phyloP scores from a whole-genome alignment of 495 filamentous ascomycete genomes.

The Aspergillus avenaceus region DNA sequence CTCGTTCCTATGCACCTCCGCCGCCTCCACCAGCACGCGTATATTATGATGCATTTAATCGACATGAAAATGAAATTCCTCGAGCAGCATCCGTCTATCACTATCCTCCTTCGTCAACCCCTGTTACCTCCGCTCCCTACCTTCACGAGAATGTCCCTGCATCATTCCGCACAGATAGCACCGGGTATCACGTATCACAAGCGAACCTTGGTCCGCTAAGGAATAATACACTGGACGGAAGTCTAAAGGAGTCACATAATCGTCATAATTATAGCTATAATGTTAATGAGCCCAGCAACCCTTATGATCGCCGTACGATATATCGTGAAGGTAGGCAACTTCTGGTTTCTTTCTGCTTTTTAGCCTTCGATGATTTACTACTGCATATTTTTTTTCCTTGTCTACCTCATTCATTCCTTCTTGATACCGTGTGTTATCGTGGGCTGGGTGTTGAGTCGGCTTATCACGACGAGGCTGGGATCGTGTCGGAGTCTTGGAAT shows the following conservation, averaged over 20 bases:
- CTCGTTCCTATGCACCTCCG: slow-evolving; percentile 17
- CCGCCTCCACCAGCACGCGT: slow-evolving; percentile 9
- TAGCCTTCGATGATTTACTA: too few species aligned
- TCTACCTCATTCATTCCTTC: neutral
- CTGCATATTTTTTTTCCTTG: too few species aligned
- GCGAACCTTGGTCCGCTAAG: slow-evolving; percentile 18
- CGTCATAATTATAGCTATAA: slow-evolving; percentile 16
- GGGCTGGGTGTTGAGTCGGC: too few species aligned
- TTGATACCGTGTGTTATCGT: too few species aligned
- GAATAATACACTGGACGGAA: slow-evolving; percentile 15
- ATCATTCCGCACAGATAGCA: slow-evolving; percentile 17
- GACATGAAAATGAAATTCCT: slow-evolving; percentile 23
- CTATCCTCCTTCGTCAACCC: slow-evolving; percentile 21
- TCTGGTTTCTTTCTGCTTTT: neutral
- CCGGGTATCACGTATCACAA: slow-evolving; percentile 16
- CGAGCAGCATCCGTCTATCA: slow-evolving; percentile 21
- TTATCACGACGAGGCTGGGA: neutral
- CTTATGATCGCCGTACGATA: slow-evolving; percentile 11
- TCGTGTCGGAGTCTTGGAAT: neutral
- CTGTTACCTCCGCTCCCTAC: slow-evolving; percentile 13
- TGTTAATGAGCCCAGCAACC: slow-evolving; percentile 17
- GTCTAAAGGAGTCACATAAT: slow-evolving; percentile 18
- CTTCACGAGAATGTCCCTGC: slow-evolving; percentile 15
- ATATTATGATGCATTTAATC: slow-evolving; percentile 19
- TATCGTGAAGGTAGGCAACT: slow-evolving; percentile 30